Evolutionary conservation across 2,329 filamentous ascomycete species (phyloP), one percentile per base, ranked within the genome.

Genomic region (Apiospora hydei): DNA sequence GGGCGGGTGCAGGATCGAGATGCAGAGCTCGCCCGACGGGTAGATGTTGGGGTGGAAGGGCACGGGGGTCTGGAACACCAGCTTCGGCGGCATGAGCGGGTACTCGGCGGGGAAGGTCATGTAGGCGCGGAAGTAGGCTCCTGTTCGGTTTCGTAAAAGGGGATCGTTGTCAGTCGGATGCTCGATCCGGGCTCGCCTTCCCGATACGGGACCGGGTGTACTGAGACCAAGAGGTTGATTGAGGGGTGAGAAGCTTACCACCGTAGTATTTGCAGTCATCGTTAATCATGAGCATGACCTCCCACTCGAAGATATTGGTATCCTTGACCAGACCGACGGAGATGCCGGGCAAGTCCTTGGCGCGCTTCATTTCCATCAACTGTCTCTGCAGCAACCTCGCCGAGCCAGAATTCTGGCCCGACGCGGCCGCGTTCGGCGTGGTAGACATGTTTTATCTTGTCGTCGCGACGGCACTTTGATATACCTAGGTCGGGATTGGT

Each of bases 261-360:
- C 95, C 95, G 78, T 98, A 98, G 83, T 94, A 93, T 84, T 95
- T 96, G 84, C 93, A 95, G 80, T 97, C 95, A 78, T 98, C 95
- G 74, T 91, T 94, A 76, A 98, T 96, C 96, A 99, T 98, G 73
- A 99, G 90, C 93, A 98, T 98, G 26, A 98, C 95, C 83, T 98
- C 95, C 96, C 96, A 99, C 85, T 97, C 93, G 76, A 98, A 98
- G 13, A 98, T 91, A 81, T 97, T 97, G 84, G 85, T 93, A 82
- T 93, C 93, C 78, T 92, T 91, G 70, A 95, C 91, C 61, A 99
- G 86, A 0, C 96, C 96, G 78, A 94, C 97, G 74, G 95, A 98
- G 80, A 98, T 98, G 70, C 96, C 96, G 0, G 94, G 94, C 67
- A 98, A 93, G 82, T 98, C 95, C 81, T 95, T 96, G 81, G 94